Evolutionary conservation across 768 basidiomycete species (phyloP), one percentile per base, ranked within the genome.

Genomic region (Phylloporus sp.): DNA sequence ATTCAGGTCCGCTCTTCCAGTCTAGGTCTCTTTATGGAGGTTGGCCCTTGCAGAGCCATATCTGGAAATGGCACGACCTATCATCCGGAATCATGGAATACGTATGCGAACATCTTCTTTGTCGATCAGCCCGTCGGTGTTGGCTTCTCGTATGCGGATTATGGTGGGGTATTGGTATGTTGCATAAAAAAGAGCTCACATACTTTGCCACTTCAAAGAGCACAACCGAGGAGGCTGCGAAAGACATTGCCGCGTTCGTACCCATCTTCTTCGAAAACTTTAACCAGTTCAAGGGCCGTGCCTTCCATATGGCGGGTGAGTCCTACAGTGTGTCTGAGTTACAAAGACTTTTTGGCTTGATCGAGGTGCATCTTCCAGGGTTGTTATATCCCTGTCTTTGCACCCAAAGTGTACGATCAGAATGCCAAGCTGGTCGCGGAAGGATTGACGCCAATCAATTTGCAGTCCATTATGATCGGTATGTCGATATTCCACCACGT

Each of bases 191-290:
- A 26, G 7, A 22, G 24, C 4, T 23, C 18, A 17, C 22, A 5
- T 24, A 13, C 28, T 31, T 38, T 22, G 40, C 9, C 15, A 15
- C 0, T 31, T 15, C 24, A 21, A 34, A 83, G 81, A 71, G 74
- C 38, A 84, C 77, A 3, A 79, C 83, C 0, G 78, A 82, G 57
- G 80, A 84, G 36, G 84, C 82, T 4, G 82, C 83, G 0, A 71
- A 76, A 42, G 84, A 88, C 53, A 78, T 88, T 5, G 82, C 84
- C 0, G 77, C 80, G 0, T 88, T 88, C 53, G 71, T 87, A 0
- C 69, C 76, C 4, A 78, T 88, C 44, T 87, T 87, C 66, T 87
- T 87, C 38, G 83, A 87, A 54, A 74, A 81, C 47, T 90, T 90
- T 59, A 72, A 64, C 45, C 70, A 82, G 55, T 86, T 87, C 70